phyloP scores from a whole-genome alignment of 2,329 filamentous ascomycete genomes.

The Blumeria graminis region DNA sequence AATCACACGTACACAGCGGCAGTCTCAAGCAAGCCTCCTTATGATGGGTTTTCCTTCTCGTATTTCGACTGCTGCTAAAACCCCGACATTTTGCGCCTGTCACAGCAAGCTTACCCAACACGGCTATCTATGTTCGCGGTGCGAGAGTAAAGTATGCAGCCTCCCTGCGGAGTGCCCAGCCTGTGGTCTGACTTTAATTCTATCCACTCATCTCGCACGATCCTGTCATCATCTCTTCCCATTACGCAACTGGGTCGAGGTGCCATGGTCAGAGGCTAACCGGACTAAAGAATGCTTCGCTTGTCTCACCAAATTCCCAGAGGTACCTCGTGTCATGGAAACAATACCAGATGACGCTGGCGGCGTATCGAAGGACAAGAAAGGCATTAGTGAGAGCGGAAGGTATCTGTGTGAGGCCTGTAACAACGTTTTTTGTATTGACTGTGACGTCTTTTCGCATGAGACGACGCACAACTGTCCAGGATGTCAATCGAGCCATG shows the following conservation, averaged over 20 bases:
- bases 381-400: conserved; percentile 60
- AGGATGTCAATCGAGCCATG: conserved; percentile 30
- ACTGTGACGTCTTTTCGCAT: conserved; percentile 89
- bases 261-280: conserved; percentile 53
- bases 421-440: conserved; percentile 80
- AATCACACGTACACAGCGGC: conserved; percentile 41
- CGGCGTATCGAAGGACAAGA: conserved; percentile 17
- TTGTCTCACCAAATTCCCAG: conserved; percentile 51
- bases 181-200: conserved; percentile 75
- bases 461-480: conserved; percentile 91
- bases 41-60: conserved; percentile 98
- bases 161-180: conserved; percentile 77
- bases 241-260: conserved; percentile 71
- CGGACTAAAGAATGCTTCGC: conserved; percentile 41
- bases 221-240: conserved; percentile 88
- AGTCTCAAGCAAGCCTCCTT: conserved; percentile 40
- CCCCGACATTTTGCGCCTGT: conserved; percentile 64
- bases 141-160: conserved; percentile 67
- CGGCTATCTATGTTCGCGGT: conserved; percentile 79
- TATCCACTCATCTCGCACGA: conserved; percentile 80
- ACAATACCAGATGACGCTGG: conserved; percentile 2
- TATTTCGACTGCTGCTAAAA: conserved; percentile 40
- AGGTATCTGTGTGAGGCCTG: conserved; percentile 82
- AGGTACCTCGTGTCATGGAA: conserved; percentile 5
- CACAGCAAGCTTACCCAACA: conserved; percentile 62